Evolutionary conservation across 306 rosid genomes (phyloP).

Genomic region (Elaeagnus macrophylla): DNA sequence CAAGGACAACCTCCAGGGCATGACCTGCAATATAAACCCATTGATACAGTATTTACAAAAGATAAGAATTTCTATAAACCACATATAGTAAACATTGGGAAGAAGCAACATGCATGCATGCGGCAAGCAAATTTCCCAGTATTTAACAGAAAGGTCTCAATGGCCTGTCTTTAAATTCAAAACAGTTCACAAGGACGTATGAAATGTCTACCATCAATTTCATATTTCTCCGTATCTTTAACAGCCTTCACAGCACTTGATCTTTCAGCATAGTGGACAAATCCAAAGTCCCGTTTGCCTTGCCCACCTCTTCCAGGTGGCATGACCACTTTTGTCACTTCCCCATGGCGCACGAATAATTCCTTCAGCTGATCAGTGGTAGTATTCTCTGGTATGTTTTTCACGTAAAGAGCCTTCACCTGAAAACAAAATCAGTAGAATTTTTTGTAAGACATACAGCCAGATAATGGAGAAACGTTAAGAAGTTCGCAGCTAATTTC

Average conservation of each 20-base stretch:
- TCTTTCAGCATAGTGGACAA: constrained; percentile 62
- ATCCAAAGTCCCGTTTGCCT: constrained; percentile 61
- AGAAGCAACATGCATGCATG: no score
- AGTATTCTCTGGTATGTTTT: constrained; percentile 56
- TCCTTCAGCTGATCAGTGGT: constrained; percentile 40
- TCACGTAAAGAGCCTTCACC: constrained; percentile 61
- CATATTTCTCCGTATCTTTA: constrained; percentile 56
- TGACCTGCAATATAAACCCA: constrained; percentile 41
- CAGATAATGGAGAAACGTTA: no score
- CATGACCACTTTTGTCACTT: constrained; percentile 59
- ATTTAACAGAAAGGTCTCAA: no score
- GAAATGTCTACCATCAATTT: constrained; percentile 42
- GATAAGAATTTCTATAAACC: no score
- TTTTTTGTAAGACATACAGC: neutral
- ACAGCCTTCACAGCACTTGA: constrained; percentile 59
- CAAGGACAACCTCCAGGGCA: constrained; percentile 59
- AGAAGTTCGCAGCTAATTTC: no score
- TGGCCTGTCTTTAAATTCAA: no score
- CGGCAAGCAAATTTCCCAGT: no score
- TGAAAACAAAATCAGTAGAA: constrained; percentile 25
- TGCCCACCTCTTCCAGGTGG: constrained; percentile 69
- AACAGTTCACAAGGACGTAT: no score
- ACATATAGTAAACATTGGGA: no score
- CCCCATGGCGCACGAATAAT: constrained; percentile 57
- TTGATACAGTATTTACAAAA: neutral